Evolutionary conservation across 805 yeast species (phyloP), one percentile per base, ranked within the genome.

Genomic region (Hanseniaspora nectarophila): DNA sequence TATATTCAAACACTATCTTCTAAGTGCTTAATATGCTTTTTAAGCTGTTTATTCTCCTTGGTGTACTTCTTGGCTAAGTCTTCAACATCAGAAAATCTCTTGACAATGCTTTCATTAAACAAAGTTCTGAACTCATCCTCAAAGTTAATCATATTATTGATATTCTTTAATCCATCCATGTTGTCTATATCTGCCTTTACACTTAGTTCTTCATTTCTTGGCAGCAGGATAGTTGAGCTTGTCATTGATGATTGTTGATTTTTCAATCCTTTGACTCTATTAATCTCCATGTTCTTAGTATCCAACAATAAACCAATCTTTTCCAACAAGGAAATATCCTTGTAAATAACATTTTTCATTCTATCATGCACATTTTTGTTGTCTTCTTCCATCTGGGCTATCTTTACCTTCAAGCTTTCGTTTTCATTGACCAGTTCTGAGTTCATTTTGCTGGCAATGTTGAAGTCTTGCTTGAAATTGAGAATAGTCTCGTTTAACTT

Each of bases 81-180:
- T 63, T 92, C 97, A 47, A 90, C 94, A 61, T 90, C 97, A 52
- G 76, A 78, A 60, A 92, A 89, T 54, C 98, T 71, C 61, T 82
- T 80, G 35, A 80, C 73, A 2, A 88, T 76, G 13, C 77, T 67
- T 63, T 34, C 70, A 67, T 45, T 64, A 69, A 9, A 67, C 43
- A 45, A 63, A 56, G 33, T 33, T 34, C 31, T 42, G 15, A 49
- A 42, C 2, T 54, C 43, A 34, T 51, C 56, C 39, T 45, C 56
- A n/a, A 61, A 20, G 51, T 60, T 44, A 23, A 53, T n/a, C 54
- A 53, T 13, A 52, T 60, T 33, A 12, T 32, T 40, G 12, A 35
- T 37, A 16, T 47, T 31, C 5, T 56, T 33, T 18, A 58, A 54
- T 26, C 60, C 58, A 43, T 51, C 54, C 6, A 57, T 39, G 1